These are phyloP conservation scores for Zalerion maritima DNA, from an alignment of 495 filamentous ascomycete genomes.

Conservation along the genomic window DNA sequence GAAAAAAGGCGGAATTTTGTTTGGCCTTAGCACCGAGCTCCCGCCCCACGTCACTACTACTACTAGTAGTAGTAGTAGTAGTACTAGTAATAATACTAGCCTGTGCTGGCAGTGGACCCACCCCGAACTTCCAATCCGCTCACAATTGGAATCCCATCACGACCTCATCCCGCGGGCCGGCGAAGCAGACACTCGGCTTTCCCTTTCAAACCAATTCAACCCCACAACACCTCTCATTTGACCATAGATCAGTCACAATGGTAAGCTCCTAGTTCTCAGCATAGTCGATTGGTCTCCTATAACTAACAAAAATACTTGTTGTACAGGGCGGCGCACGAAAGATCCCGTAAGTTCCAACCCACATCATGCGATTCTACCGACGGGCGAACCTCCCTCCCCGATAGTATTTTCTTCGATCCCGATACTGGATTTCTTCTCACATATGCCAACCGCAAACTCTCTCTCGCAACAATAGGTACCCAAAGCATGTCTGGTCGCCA, in stretches of 20 bases:
- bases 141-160: too few species aligned
- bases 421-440: slow-evolving; percentile 6
- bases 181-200: slow-evolving; percentile 9
- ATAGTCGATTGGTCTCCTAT: slow-evolving; percentile 16
- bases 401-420: slow-evolving; percentile 6
- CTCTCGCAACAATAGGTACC: slow-evolving; percentile 50
- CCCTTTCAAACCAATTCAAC: slow-evolving; percentile 10
- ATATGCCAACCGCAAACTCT: slow-evolving; percentile 5
- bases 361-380: too few species aligned
- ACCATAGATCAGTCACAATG: slow-evolving; percentile 21
- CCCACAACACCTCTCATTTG: slow-evolving; percentile 8
- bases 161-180: too few species aligned
- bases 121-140: too few species aligned
- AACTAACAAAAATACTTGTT: too few species aligned
- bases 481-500: slow-evolving; percentile 98
- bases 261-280: slow-evolving; percentile 10
- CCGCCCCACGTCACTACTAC: too few species aligned
- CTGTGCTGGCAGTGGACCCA: too few species aligned
- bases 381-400: slow-evolving; percentile 1
- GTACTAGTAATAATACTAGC: too few species aligned
- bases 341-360: slow-evolving; percentile 57
- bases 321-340: slow-evolving; percentile 60
- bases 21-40: too few species aligned
- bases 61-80: too few species aligned
- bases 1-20: too few species aligned